phyloP scores from a whole-genome alignment of 768 basidiomycete genomes.

The Lactarius trivialis region DNA sequence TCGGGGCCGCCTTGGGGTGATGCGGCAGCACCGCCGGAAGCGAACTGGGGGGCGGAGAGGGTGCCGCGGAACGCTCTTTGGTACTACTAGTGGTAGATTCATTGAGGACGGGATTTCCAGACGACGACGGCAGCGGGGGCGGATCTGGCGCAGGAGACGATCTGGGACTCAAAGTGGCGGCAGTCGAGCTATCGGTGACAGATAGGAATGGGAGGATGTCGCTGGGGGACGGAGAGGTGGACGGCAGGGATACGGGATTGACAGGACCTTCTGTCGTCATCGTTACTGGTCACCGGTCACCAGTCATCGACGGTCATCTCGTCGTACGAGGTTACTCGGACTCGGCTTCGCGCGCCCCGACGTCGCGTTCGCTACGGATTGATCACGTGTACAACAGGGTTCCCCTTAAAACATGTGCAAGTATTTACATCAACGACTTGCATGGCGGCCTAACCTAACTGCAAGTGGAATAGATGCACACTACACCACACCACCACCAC shows the following conservation, averaged over 20 bases:
- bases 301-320: not conserved
- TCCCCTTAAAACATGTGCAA: not conserved
- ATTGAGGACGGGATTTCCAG: not conserved
- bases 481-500: not conserved
- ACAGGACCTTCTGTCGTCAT: not conserved
- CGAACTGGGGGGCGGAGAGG: not conserved
- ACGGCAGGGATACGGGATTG: not conserved
- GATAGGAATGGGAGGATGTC: not conserved
- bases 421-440: too few relatives aligned
- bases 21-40: not conserved
- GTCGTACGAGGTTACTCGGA: not conserved
- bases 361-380: not conserved
- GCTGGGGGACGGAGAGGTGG: too few relatives aligned
- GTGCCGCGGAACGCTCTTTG: not conserved
- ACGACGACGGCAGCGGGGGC: not conserved
- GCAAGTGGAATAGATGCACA: not conserved
- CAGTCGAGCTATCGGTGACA: not conserved
- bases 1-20: not conserved
- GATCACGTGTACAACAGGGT: not conserved
- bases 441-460: not conserved
- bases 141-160: not conserved
- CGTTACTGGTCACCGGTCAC: too few relatives aligned
- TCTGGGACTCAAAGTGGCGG: not conserved
- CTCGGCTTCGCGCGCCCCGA: not conserved
- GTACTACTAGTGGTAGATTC: not conserved